Base-by-base conservation (phyloP, 1,139 yeast genomes). In the Zygosaccharomyces pseudobailii region DNA sequence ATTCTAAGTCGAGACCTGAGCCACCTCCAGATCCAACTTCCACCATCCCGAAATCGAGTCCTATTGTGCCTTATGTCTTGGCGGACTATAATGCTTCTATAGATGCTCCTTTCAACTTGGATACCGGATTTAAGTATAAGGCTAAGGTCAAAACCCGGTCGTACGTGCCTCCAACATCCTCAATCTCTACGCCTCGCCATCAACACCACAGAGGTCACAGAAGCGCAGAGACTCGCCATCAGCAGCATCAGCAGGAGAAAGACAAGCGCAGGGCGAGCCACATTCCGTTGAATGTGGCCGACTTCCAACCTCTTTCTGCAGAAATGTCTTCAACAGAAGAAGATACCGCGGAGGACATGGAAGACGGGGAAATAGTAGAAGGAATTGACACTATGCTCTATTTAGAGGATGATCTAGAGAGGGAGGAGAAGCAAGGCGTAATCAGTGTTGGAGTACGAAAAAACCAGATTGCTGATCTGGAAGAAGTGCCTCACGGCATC, bases 401-500 rank as follows among this genome's bases (percentile, higher is more conserved):
- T 20, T 23, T 33, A n/a, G 27, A 32, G 21, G 25, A 35, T 34
- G 36, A 32, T 28, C 23, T 27, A 13, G 49, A 45, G 23, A 38
- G 36, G 17, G 47, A 33, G 24, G 45, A 46, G 20, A 41, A 45
- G 38, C 47, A 43, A 13, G 43, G 47, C 21, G 48, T 37, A 6
- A 50, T 39, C 36, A 52, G 46, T 39, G 69, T 55, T 7, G 64
- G 64, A 17, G 80, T 84, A 19, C 78, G 76, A 53, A 76, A 84
- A 39, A 74, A 78, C 46, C 90, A 87, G 61, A 85, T 87, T 43
- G 97, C 97, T 0, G 96, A 89, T 62, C 74, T 92, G 52, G 98
- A 92, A 66, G 98, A 92, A 66, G 96, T 92, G 6, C 98, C 98
- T 0, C 90, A 86, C 57, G 97, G 97, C 0, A 79, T 92, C 45